These are phyloP conservation scores for Graphilbum fragrans DNA, from an alignment of 2,329 filamentous ascomycete genomes.

Conservation along the genomic window DNA sequence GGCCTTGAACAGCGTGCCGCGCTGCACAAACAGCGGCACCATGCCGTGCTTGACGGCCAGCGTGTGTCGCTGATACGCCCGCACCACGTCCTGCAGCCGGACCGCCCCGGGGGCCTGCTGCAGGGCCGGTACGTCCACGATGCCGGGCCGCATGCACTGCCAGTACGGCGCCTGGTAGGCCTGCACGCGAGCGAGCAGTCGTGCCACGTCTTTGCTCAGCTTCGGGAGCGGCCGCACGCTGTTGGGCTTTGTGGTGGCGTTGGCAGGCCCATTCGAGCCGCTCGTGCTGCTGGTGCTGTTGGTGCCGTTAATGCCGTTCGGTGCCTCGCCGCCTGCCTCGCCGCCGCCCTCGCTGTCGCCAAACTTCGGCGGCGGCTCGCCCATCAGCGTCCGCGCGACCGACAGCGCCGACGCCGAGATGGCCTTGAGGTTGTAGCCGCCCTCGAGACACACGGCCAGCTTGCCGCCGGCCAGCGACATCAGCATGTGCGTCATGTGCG, in stretches of 20 bases:
- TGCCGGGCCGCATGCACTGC: conserved; percentile 70
- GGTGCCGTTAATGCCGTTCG: background rate
- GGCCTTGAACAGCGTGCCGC: conserved; percentile 57
- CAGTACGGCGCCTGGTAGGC: conserved; percentile 60
- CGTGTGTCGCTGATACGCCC: conserved; percentile 60
- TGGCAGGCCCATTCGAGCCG: background rate
- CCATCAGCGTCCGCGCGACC: conserved; percentile 88
- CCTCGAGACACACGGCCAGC: conserved; percentile 85
- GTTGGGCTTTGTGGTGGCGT: background rate
- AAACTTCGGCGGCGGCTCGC: conserved; percentile 67
- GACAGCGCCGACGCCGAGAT: conserved; percentile 89
- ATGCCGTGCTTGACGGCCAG: conserved; percentile 65
- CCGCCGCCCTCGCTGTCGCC: conserved; percentile 8
- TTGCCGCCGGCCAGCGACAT: conserved; percentile 89
- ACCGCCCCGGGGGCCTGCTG: conserved; percentile 36
- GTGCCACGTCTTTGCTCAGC: conserved; percentile 44
- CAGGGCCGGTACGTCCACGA: conserved; percentile 42
- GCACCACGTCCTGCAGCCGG: conserved; percentile 68
- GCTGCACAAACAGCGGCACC: conserved; percentile 68
- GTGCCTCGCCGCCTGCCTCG: background rate
- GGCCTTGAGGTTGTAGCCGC: conserved; percentile 85
- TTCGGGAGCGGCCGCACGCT: conserved; percentile 26
- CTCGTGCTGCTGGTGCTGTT: background rate
- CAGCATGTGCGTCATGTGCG: conserved; percentile 98
- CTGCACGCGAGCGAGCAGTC: conserved; percentile 45